Evolutionary conservation across 805 yeast species (phyloP), one percentile per base, ranked within the genome.

Genomic region (Candida sakaeoensis): DNA sequence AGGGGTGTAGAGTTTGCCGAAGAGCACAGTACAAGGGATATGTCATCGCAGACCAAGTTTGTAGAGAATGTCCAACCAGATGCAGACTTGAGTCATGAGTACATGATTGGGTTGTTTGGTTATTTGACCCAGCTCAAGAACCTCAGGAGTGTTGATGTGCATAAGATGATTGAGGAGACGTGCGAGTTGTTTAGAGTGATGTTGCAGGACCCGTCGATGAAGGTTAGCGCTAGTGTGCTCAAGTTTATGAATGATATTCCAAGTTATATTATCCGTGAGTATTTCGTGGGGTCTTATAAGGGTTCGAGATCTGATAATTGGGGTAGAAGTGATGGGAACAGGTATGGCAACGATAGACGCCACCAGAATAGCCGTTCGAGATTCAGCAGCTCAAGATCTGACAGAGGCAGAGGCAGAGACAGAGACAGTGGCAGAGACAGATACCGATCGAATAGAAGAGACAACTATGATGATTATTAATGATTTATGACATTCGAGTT

Each of bases 1-100:
- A 77, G 75, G 54, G 80, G 79, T 33, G 77, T 87, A 52, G 60
- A 55, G 22, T 80, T 86, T 44, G 52, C 66, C 10, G 70, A 74
- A 33, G 65, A 58, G 40, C 54, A 52, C 23, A 58, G 64, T 8
- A 75, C 70, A 47, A 65, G 63, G 25, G 54, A 65, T 25, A 54
- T 53, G 10, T 72, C 64, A 32, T 55, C 57, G 26, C 31, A 33
- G 21, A 27, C 30, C 16, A 29, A 36, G n/a, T 42, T 35, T 21
- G 24, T 54, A 7, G 46, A 56, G 40, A 37, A 41, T 12, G 41
- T 48, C 15, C 39, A 42, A n/a, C 37, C 48, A 8, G 46, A 50
- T 29, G 52, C 47, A 5, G 54, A 52, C 9, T 55, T 51, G 6
- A 46, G 53, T 17, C 57, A 54, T 22, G 53, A 51, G n/a, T 56